phyloP scores from a whole-genome alignment of 139 green algal genomes.

The Chlorella ohadii region DNA sequence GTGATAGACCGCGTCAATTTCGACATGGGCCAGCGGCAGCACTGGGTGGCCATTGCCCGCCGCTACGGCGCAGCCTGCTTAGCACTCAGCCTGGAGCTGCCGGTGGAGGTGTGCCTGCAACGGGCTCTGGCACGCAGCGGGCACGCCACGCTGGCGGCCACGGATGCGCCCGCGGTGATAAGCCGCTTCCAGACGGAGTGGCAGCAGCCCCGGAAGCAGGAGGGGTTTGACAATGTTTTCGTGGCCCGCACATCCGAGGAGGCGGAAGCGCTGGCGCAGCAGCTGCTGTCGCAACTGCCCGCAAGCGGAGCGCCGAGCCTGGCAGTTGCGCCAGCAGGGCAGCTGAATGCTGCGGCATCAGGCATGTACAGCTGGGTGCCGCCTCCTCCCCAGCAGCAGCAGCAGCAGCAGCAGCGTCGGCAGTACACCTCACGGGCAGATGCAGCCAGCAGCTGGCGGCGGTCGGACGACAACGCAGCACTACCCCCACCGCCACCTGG shows the following conservation, averaged over 20 bases:
- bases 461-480: no score
- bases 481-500: background rate
- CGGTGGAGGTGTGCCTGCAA: background rate
- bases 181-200: background rate
- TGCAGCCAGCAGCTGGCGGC: background rate
- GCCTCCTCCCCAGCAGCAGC: background rate
- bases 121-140: background rate
- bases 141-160: constrained; percentile 10
- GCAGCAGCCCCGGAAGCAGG: background rate
- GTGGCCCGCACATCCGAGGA: background rate
- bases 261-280: background rate
- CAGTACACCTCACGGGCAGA: background rate
- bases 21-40: background rate
- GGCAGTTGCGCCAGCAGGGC: background rate
- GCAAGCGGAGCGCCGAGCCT: background rate
- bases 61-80: background rate
- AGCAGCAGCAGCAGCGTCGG: constrained; percentile 8
- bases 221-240: background rate
- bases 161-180: constrained; percentile 7
- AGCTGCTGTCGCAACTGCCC: background rate
- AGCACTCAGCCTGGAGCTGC: background rate
- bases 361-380: background rate
- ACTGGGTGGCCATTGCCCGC: constrained; percentile 6
- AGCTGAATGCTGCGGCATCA: background rate
- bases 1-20: constrained; percentile 27